Evolutionary conservation across 495 filamentous ascomycete genomes (phyloP).

Genomic region (Lasiosphaeria ovina): DNA sequence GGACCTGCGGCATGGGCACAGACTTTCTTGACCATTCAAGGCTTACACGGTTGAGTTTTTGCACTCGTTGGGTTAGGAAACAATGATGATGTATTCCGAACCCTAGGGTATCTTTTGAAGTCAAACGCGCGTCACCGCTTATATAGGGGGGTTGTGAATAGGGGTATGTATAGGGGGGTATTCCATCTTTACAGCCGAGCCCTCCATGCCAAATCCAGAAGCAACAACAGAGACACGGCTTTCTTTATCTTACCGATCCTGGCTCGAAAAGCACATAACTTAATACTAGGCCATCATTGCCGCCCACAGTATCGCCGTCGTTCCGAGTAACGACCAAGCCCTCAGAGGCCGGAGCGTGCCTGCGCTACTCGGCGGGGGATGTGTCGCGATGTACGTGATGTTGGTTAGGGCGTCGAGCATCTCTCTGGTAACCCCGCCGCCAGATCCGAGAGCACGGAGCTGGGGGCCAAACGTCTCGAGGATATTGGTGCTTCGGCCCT

Average conservation of each 20-base stretch:
- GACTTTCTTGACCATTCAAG: too few relatives aligned
- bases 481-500: conserved; percentile 68
- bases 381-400: conserved; percentile 26
- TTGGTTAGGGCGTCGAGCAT: conserved; percentile 21
- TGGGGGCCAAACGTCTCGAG: conserved; percentile 48
- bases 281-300: background rate
- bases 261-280: background rate
- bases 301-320: background rate
- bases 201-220: conserved; percentile 1
- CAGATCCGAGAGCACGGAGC: conserved; percentile 34
- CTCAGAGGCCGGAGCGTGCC: background rate
- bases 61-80: too few relatives aligned
- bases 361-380: background rate
- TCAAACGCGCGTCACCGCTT: too few relatives aligned
- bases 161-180: conserved; percentile 4
- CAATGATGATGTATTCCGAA: too few relatives aligned
- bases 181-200: background rate
- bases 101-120: too few relatives aligned
- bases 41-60: background rate
- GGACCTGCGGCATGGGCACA: too few relatives aligned
- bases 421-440: conserved; percentile 16
- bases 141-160: background rate
- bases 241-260: too few relatives aligned
- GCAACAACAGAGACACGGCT: too few relatives aligned
- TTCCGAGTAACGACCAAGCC: background rate